phyloP scores from a whole-genome alignment of 1,139 yeast genomes.

The Blastobotrys illinoisensis region DNA sequence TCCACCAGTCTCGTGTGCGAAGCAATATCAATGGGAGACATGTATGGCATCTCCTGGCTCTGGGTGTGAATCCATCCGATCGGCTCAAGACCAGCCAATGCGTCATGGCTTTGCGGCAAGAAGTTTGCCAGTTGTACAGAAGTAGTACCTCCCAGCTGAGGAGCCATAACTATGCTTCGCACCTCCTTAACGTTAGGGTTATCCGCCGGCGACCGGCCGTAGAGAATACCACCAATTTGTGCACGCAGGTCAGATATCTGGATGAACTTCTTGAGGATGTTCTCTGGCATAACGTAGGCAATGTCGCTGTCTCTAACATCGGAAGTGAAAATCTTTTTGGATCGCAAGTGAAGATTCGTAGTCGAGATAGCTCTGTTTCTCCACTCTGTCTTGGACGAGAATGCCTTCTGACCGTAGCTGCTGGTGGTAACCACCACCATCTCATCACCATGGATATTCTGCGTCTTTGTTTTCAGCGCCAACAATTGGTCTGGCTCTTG shows the following conservation, averaged over 20 bases:
- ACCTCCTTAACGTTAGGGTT: constrained; percentile 73
- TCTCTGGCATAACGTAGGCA: constrained; percentile 73
- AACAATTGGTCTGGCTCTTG: constrained; percentile 47
- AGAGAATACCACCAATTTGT: constrained; percentile 77
- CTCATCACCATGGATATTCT: constrained; percentile 93
- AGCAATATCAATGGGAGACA: constrained; percentile 69
- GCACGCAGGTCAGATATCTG: constrained; percentile 76
- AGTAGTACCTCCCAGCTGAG: constrained; percentile 76
- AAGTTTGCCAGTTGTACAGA: constrained; percentile 55
- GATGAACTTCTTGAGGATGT: constrained; percentile 69
- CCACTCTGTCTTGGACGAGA: constrained; percentile 89
- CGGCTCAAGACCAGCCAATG: constrained; percentile 35
- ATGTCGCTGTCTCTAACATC: constrained; percentile 50
- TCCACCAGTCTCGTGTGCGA: constrained; percentile 47
- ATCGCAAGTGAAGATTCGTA: constrained; percentile 62
- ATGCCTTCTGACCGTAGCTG: constrained; percentile 77
- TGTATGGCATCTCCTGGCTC: constrained; percentile 51
- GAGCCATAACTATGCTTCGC: constrained; percentile 68
- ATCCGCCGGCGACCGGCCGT: constrained; percentile 70
- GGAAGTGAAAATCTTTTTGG: constrained; percentile 69
- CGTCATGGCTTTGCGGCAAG: constrained; percentile 37
- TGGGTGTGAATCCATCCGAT: constrained; percentile 57
- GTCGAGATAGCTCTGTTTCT: constrained; percentile 80
- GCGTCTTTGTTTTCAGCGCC: constrained; percentile 78
- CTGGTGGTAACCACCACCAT: constrained; percentile 91